These are phyloP conservation scores for Penicillium sp. DNA, from an alignment of 2,329 filamentous ascomycete species.

Conservation along the genomic window DNA sequence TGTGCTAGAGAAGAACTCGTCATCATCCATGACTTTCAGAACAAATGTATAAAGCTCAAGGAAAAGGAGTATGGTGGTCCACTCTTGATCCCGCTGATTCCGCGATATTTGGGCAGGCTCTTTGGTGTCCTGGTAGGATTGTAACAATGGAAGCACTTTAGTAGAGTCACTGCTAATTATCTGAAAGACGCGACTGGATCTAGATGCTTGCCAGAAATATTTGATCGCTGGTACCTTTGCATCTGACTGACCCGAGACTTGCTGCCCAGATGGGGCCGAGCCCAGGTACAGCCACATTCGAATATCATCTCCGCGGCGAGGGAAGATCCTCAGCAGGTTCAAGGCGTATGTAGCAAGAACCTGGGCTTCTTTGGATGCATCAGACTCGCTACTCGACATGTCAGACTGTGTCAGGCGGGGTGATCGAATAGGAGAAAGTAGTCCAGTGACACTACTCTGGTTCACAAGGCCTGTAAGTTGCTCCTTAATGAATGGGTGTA, in stretches of 20 bases:
- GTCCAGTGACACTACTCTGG: conserved; percentile 68
- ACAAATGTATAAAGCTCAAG: conserved; percentile 93
- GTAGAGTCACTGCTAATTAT: conserved; percentile 59
- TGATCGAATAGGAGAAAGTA: conserved; percentile 51
- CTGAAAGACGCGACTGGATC: conserved; percentile 57
- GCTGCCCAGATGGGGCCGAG: conserved; percentile 51
- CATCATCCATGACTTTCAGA: conserved; percentile 89
- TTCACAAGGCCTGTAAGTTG: conserved; percentile 73
- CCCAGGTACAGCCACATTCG: conserved; percentile 91
- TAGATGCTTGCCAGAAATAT: conserved; percentile 78
- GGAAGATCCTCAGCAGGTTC: conserved; percentile 82
- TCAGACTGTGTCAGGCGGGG: conserved; percentile 25
- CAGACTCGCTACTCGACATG: conserved; percentile 25
- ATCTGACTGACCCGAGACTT: conserved; percentile 30
- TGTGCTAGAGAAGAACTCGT: conserved; percentile 78
- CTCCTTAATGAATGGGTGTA: conserved; percentile 59
- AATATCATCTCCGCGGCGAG: conserved; percentile 78
- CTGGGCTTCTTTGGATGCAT: conserved; percentile 62
- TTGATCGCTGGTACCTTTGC: conserved; percentile 65
- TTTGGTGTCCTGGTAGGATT: conserved; percentile 47
- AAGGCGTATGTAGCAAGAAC: conserved; percentile 83
- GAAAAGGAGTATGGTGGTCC: conserved; percentile 86
- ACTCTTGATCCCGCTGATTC: conserved; percentile 64
- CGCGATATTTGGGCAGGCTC: conserved; percentile 25
- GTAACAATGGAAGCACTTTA: conserved; percentile 59